Percentiles rank a stretch among this genome's conserved stretches.
These are phyloP conservation scores for Chamaenerion angustifolium DNA, from an alignment of 345 rosid genomes.

Conservation along the genomic window DNA sequence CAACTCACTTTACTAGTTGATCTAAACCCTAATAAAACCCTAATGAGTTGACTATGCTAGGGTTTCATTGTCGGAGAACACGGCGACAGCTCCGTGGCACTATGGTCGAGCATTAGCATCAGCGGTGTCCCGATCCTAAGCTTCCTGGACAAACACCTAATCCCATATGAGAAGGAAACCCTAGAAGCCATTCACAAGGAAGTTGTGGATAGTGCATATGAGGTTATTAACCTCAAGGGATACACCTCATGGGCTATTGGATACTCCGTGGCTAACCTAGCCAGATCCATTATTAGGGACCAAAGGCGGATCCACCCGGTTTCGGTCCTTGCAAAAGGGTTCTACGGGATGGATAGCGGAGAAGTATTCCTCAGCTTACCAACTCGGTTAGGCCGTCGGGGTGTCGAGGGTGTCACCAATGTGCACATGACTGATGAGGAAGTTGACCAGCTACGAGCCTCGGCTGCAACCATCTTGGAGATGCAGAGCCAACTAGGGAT, in stretches of 20 bases:
- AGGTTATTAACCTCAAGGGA: slow-evolving; percentile 75
- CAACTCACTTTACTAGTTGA: too few relatives aligned
- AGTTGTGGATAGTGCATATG: slow-evolving; percentile 59
- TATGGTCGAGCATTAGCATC: slow-evolving; percentile 89
- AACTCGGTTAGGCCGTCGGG: slow-evolving; percentile 56
- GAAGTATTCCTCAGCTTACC: slow-evolving; percentile 90
- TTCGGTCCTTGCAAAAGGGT: slow-evolving; percentile 73
- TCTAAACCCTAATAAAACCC: too few relatives aligned
- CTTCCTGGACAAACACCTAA: slow-evolving; percentile 58
- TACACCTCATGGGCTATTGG: slow-evolving; percentile 99
- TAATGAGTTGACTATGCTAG: too few relatives aligned
- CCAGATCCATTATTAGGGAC: slow-evolving; percentile 58
- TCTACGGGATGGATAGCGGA: slow-evolving; percentile 52
- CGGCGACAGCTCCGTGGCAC: slow-evolving; percentile 90
- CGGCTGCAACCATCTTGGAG: slow-evolving; percentile 58
- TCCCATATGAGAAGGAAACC: slow-evolving; percentile 57
- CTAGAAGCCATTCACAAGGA: slow-evolving; percentile 59
- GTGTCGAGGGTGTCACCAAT: slow-evolving; percentile 66
- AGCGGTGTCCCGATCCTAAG: slow-evolving; percentile 85
- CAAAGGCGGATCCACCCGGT: slow-evolving; percentile 91
- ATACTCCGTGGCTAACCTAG: slow-evolving; percentile 73
- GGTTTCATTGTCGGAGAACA: slow-evolving; percentile 85
- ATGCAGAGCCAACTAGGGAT: slow-evolving; percentile 57
- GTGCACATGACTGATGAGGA: slow-evolving; percentile 70
- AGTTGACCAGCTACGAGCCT: slow-evolving; percentile 34